Conservation (phyloP, 768 basidiomycete genomes). For the Russula lepida region DNA sequence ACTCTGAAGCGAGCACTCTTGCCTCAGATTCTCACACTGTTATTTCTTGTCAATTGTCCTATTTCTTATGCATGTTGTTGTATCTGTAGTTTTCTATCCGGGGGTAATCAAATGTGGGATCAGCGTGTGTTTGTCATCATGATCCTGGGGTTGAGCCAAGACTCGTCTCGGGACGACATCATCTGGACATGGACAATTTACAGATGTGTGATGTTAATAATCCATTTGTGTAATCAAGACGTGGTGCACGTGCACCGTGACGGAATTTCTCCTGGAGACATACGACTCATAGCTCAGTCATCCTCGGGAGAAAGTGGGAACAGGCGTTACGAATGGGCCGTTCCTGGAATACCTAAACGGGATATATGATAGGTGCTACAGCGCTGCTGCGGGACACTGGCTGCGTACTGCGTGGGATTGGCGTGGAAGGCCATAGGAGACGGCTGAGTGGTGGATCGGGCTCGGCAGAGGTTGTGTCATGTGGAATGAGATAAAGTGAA, state of each 20-base stretch:
- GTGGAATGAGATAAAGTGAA: not conserved
- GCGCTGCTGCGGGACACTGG: no score
- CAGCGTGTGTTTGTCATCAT: not conserved
- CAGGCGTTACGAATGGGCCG: not conserved
- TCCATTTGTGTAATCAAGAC: no score
- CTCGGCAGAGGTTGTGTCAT: constrained; percentile 7
- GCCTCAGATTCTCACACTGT: not conserved
- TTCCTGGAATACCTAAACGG: not conserved
- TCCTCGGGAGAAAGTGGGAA: not conserved
- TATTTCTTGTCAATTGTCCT: not conserved
- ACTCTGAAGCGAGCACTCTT: not conserved
- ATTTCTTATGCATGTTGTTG: not conserved
- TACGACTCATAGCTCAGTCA: constrained; percentile 2
- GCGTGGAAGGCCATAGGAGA: not conserved
- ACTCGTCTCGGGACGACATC: no score
- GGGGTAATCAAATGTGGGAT: not conserved
- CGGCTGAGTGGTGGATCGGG: not conserved
- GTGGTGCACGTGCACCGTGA: no score
- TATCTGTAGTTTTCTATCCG: constrained; percentile 6
- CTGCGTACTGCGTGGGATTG: not conserved
- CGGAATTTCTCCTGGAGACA: no score
- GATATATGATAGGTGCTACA: not conserved
- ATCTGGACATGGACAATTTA: no score
- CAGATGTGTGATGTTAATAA: no score
- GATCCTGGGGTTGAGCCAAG: not conserved